Conservation (phyloP, 208 protist species). For the Trypanosoma avium region DNA sequence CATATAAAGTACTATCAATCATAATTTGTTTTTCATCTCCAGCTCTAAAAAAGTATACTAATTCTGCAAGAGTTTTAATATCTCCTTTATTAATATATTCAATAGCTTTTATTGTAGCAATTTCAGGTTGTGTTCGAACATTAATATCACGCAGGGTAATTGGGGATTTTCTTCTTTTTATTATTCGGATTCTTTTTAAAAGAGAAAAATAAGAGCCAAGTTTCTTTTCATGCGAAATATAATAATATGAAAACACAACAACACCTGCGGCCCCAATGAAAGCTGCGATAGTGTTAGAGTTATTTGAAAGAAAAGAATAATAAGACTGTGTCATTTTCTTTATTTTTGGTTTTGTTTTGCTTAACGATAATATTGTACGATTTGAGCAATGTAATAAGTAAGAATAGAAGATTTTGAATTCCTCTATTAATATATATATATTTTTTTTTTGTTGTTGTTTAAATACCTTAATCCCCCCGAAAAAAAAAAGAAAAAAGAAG, state of each 20-base stretch:
- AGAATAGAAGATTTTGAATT: too few species aligned
- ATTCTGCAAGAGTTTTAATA: slow-evolving; percentile 26
- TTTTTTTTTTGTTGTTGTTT: too few species aligned
- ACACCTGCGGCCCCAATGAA: slow-evolving; percentile 4
- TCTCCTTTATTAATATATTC: slow-evolving; percentile 33
- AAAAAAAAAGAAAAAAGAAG: too few species aligned
- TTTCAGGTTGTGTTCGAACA: slow-evolving; percentile 29
- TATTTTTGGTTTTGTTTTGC: too few species aligned
- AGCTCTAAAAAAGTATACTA: slow-evolving; percentile 62
- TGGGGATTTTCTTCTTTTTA: too few species aligned
- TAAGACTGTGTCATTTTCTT: background rate
- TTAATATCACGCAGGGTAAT: slow-evolving; percentile 22
- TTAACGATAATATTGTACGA: too few species aligned
- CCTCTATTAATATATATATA: too few species aligned
- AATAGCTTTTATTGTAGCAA: slow-evolving; percentile 42
- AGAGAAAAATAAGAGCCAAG: too few species aligned
- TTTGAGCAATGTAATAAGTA: too few species aligned
- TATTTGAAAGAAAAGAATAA: background rate
- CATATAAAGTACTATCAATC: slow-evolving; percentile 29
- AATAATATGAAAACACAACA: slow-evolving; percentile 1
- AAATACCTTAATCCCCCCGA: too few species aligned
- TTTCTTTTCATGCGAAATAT: too few species aligned
- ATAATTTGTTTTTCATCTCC: slow-evolving; percentile 12
- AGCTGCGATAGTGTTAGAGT: background rate
- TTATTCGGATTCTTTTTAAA: too few species aligned